Conservation (phyloP, 164 flowering plant species). For the Brasenia schreberi region DNA sequence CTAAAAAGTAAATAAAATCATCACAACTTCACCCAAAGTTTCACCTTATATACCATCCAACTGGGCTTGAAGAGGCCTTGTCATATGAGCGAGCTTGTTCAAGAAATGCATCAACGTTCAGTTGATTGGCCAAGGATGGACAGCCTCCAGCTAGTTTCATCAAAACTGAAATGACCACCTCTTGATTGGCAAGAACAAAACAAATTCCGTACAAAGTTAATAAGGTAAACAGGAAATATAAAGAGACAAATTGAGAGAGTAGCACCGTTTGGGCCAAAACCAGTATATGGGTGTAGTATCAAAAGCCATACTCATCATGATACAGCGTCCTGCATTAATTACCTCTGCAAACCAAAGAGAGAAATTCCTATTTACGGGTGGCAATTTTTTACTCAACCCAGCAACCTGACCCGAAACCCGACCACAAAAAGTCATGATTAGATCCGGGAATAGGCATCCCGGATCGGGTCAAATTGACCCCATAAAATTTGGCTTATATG, state of each 20-base stretch:
- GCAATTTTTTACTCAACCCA: too few relatives aligned
- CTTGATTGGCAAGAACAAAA: conserved; percentile 36
- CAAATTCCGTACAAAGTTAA: conserved; percentile 2
- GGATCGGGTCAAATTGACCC: too few relatives aligned
- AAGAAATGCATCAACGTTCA: conserved; percentile 92
- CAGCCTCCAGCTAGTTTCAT: conserved; percentile 98
- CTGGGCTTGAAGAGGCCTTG: conserved; percentile 85
- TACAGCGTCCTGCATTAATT: too few relatives aligned
- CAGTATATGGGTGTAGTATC: too few relatives aligned
- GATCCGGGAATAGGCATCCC: too few relatives aligned
- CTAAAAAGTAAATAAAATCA: neutral
- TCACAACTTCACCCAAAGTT: neutral
- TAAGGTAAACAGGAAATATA: conserved; percentile 1
- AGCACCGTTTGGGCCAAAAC: too few relatives aligned
- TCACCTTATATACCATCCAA: conserved; percentile 94
- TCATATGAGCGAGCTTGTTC: conserved; percentile 99
- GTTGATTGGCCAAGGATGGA: conserved; percentile 89
- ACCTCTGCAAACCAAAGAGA: too few relatives aligned
- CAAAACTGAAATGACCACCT: conserved; percentile 93
- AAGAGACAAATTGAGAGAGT: neutral
- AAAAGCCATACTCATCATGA: too few relatives aligned
- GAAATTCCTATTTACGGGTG: too few relatives aligned
- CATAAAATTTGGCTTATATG: too few relatives aligned
- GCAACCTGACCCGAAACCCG: too few relatives aligned
- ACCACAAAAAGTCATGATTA: too few relatives aligned